Evolutionary conservation across 768 basidiomycete species (phyloP), one percentile per base, ranked within the genome.

Genomic region (Royoungia palumana): DNA sequence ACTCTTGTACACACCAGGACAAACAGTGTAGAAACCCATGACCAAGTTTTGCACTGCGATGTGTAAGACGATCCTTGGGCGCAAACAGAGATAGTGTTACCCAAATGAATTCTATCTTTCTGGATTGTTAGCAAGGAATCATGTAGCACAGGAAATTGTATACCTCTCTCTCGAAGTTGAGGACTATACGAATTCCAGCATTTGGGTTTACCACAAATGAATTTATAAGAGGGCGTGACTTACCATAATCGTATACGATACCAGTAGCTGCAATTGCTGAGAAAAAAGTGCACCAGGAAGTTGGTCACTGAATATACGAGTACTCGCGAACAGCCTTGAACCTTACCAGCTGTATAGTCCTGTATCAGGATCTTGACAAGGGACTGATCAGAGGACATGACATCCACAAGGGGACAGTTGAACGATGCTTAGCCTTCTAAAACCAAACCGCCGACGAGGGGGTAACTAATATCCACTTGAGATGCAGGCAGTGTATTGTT

Each of bases 61-160:
- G 28, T 28, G 24, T n/a, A 12, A 39, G 37, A 46, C 10, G 11
- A 34, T 35, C 6, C 11, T 19, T 17, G 5, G 10, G 16, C 16
- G 17, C 17, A 6, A 4, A 36, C 13, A 3, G 11, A 11, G 4
- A 2, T 16, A 10, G 22, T 16, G 2, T 35, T 14, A 54, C 53
- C 54, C 54, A 55, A 36, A 55, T 5, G 19, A 44, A 41, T 6
- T 53, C 22, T 32, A 54, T 24, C 53, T 51, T 9, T 6, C 7
- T 4, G 48, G 5, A 39, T 14, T 3, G 6, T 34, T 22, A 25
- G 6, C 6, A 12, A 34, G 4, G 14, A 19, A n/a, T 14, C 12
- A 17, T n/a, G 17, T 3, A 8, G 6, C 7, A 13, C 1, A 24
- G 14, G 12, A 14, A 32, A 12, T 20, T 17, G 9, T 36, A 16